phyloP scores from a whole-genome alignment of 768 basidiomycete species.

The Boletus coccyginus region DNA sequence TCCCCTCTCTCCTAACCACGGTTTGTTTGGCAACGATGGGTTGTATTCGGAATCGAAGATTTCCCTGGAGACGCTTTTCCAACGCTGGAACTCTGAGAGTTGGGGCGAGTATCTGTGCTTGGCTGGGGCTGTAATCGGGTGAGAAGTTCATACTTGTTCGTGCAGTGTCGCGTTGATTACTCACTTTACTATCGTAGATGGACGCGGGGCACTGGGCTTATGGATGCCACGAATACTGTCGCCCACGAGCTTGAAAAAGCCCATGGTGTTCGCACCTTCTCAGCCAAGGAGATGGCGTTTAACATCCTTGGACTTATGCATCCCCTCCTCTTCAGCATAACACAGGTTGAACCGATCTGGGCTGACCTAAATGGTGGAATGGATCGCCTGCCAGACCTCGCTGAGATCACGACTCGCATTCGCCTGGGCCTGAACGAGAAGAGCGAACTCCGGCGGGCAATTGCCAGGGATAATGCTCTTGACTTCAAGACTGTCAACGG shows the following conservation, averaged over 20 bases:
- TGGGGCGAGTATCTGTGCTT: constrained; percentile 99
- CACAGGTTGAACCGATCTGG: constrained; percentile 99
- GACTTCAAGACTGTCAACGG: constrained; percentile 93
- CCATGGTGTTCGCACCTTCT: constrained; percentile 95
- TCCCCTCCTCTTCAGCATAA: constrained; percentile 97
- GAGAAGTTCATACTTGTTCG: constrained; percentile 27
- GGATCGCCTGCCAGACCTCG: constrained; percentile 94
- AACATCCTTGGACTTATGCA: constrained; percentile 99
- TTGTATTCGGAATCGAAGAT: constrained; percentile 99
- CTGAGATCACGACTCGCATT: constrained; percentile 86
- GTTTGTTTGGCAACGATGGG: constrained; percentile 96
- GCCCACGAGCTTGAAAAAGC: constrained; percentile 86
- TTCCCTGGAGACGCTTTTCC: constrained; percentile 95
- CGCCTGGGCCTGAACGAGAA: constrained; percentile 79
- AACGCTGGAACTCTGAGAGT: constrained; percentile 95
- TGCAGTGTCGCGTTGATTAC: constrained; percentile 5
- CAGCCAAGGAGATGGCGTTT: constrained; percentile 99
- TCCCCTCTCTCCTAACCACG: constrained; percentile 97
- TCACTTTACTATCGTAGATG: constrained; percentile 50
- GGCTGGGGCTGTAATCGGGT: constrained; percentile 98
- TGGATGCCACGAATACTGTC: constrained; percentile 93
- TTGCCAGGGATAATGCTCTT: constrained; percentile 91
- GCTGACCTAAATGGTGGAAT: constrained; percentile 98
- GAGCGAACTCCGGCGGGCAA: constrained; percentile 89
- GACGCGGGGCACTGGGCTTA: constrained; percentile 97